Evolutionary conservation across 1,139 yeast genomes (phyloP), one percentile per base, ranked within the genome.

Genomic region (Zhuliangozyma parablackwelliae): DNA sequence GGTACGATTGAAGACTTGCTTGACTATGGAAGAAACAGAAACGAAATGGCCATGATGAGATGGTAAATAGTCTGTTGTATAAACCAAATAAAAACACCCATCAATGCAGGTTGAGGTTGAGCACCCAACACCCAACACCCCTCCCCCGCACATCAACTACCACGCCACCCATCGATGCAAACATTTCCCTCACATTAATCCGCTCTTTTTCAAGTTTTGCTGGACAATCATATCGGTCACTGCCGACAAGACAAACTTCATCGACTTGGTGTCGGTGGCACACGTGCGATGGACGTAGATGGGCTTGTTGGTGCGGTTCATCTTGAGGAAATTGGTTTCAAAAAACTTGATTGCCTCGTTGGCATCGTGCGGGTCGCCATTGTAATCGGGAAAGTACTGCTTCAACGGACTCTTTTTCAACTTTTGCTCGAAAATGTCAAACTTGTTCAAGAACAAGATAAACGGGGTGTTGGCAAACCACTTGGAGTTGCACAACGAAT

Each of bases 211-310:
- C 57, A 92, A 63, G 54, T 86, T 89, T 52, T 83, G 85, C 56
- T 87, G 94, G 30, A 90, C 78, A 35, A 92, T 78, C 75, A 88
- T 74, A 61, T 92, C 98, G 1, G 97, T 88, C 6, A 89, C 96
- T 0, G 97, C 97, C 9, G 87, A 78, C 45, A 92, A 69, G 24
- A 92, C 96, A 58, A 89, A 90, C 53, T 78, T 76, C 96, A 90
- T 90, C 23, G 87, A 74, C 38, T 76, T 71, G 0, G 95, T 80
- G 58, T 94, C 98, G 0, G 98, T 92, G 2, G 99, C 99, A 65
- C 97, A 89, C 1, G 98, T 94, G 47, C 90, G 68, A 61, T 89
- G 97, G 23, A 88, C 83, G 57, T 94, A 94, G 26, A 90, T 78
- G 6, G 90, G 92, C 53, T 84, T 82, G 36, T 76, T 73, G 2